Base-by-base conservation (phyloP, 2,329 filamentous ascomycete species). In the Epichloe gansuensis region DNA sequence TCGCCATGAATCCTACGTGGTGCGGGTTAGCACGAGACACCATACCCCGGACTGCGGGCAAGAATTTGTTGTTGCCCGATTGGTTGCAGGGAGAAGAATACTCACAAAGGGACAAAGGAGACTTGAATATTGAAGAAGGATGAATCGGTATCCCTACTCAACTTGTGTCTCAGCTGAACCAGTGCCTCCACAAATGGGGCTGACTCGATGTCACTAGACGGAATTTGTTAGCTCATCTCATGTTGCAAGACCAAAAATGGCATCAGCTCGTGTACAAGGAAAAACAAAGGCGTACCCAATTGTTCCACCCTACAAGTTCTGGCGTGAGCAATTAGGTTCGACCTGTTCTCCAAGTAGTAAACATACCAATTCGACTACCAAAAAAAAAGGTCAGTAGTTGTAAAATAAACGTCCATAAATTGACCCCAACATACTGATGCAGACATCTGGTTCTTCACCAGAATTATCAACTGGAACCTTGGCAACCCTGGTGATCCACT, bases 41-140 rank as follows among this genome's bases (percentile, higher is more conserved):
- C 2, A n/a, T n/a, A 35, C 2, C 3, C 35, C 4, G 15, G 21
- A 41, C 27, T n/a, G n/a, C 39, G 15, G 38, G 21, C n/a, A 42
- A 25, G 25, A 31, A 34, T 21, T 21, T 21, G 23, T n/a, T 31
- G 35, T 5, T 39, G 4, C 31, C 17, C 12, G 34, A n/a, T 35
- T 12, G 34, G 13, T 35, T 12, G 7, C 31, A 31, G 43, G 13
- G 42, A 27, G 23, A 34, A 23, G 13, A 12, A 12, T 31, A 51
- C 56, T 56, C 44, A 61, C 51, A 91, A 35, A 15, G 90, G 93
- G 36, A 97, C 84, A 60, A 90, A 87, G 4, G 86, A 89, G 56
- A 96, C 91, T 68, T 89, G 84, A 58, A 96, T 94, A 65, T 89
- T 85, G 64, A 90, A 71, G 67, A 95, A 94, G 71, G 95, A 91